Conservation (phyloP, 129 eudicot species). For the Heracleum sosnowskyi region DNA sequence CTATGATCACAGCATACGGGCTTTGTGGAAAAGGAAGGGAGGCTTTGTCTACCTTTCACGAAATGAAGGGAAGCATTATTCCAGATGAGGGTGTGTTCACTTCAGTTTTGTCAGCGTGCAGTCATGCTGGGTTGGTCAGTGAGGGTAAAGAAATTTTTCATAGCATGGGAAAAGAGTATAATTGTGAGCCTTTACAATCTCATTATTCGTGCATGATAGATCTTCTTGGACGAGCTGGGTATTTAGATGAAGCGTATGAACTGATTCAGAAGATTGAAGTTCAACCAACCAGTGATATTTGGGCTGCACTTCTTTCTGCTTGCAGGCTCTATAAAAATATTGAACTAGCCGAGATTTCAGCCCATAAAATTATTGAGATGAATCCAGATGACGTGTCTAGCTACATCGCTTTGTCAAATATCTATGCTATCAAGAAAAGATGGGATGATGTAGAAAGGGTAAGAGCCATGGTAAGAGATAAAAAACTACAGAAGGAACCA, state of each 20-base stretch:
- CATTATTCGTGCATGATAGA: constrained; percentile 54
- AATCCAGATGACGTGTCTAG: constrained; percentile 32
- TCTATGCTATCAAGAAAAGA: constrained; percentile 16
- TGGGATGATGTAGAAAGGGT: constrained; percentile 32
- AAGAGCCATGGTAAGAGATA: constrained; percentile 26
- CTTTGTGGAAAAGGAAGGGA: constrained; percentile 34
- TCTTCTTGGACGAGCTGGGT: constrained; percentile 46
- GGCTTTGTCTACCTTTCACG: constrained; percentile 24
- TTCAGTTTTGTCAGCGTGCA: constrained; percentile 48
- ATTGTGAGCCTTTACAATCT: constrained; percentile 26
- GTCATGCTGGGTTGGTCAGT: constrained; percentile 40
- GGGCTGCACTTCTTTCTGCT: constrained; percentile 46
- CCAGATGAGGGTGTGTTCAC: constrained; percentile 43
- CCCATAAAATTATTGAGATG: constrained; percentile 24
- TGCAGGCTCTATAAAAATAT: constrained; percentile 44
- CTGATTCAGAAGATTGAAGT: constrained; percentile 24
- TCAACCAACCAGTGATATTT: constrained; percentile 37
- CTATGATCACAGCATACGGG: constrained; percentile 49
- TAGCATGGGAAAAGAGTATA: constrained; percentile 26
- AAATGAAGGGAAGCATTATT: constrained; percentile 22
- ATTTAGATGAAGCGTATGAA: constrained; percentile 34
- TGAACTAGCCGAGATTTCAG: constrained; percentile 38
- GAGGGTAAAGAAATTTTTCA: constrained; percentile 32
- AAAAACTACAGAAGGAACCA: constrained; percentile 27
- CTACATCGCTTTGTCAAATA: constrained; percentile 18